These are phyloP conservation scores for Schoenoplectus tabernaemontani DNA, from an alignment of 202 grass and related monocot genomes.

Conservation along the genomic window DNA sequence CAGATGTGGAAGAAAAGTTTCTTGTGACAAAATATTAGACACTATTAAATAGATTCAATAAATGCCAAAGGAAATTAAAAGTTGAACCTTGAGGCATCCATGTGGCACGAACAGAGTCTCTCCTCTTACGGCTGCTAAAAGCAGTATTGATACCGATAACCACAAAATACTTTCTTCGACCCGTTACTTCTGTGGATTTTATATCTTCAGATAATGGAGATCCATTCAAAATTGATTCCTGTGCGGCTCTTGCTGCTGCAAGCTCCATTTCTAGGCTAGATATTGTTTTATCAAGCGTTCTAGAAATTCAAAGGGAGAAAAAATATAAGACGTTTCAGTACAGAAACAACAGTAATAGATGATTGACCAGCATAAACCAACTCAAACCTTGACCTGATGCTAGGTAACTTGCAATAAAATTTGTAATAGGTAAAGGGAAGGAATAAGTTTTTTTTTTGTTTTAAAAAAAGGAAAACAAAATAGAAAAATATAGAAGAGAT, in stretches of 20 bases:
- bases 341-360: not conserved
- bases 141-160: slow-evolving; percentile 91
- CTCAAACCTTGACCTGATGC: no score
- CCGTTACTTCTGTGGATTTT: slow-evolving; percentile 17
- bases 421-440: not conserved
- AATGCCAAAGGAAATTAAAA: not conserved
- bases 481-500: not conserved
- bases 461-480: not conserved
- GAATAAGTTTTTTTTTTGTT: not conserved
- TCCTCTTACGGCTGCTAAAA: slow-evolving; percentile 76
- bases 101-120: slow-evolving; percentile 86
- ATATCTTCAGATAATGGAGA: slow-evolving; percentile 32
- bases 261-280: slow-evolving; percentile 76
- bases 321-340: not conserved
- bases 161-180: slow-evolving; percentile 56
- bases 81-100: slow-evolving; percentile 91
- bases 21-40: not conserved
- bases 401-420: no score
- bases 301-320: slow-evolving; percentile 3
- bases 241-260: slow-evolving; percentile 55
- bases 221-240: slow-evolving; percentile 48
- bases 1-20: not conserved
- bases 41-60: not conserved
- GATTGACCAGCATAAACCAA: no score
- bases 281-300: slow-evolving; percentile 79